These are phyloP conservation scores for Echeveria elegans DNA, from an alignment of 164 flowering plant genomes.

Conservation along the genomic window DNA sequence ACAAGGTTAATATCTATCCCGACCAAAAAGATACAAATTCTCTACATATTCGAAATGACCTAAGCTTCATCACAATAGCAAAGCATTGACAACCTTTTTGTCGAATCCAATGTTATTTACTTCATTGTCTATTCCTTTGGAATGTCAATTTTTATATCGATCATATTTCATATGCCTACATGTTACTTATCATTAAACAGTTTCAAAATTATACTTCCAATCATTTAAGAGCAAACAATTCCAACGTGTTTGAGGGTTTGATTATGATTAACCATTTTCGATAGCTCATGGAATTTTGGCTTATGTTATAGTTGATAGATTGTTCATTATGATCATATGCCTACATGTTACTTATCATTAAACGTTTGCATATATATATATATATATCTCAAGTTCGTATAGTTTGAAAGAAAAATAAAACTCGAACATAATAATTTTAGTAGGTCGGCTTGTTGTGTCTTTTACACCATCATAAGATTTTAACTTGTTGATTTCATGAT, in stretches of 20 bases:
- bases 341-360: background rate
- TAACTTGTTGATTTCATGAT: background rate
- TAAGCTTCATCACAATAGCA: background rate
- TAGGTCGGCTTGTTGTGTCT: background rate
- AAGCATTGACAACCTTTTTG: background rate
- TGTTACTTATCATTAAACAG: background rate
- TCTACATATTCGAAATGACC: slow-evolving; percentile 1
- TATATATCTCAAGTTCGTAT: background rate
- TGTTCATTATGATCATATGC: background rate
- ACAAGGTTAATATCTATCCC: background rate
- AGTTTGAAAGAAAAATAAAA: background rate
- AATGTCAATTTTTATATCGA: background rate
- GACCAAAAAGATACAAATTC: slow-evolving; percentile 1
- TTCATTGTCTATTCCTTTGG: background rate
- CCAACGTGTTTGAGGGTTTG: background rate
- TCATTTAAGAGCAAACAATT: too few relatives aligned
- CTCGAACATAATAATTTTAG: background rate
- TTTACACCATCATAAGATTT: background rate
- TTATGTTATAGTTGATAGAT: background rate
- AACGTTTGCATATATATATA: background rate
- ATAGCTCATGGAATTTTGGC: background rate
- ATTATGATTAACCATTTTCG: background rate
- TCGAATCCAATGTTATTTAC: background rate
- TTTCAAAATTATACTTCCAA: background rate
- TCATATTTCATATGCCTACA: background rate